Evolutionary conservation across 2,329 filamentous ascomycete genomes (phyloP).

Genomic region (Torrubiella hemipterigena): DNA sequence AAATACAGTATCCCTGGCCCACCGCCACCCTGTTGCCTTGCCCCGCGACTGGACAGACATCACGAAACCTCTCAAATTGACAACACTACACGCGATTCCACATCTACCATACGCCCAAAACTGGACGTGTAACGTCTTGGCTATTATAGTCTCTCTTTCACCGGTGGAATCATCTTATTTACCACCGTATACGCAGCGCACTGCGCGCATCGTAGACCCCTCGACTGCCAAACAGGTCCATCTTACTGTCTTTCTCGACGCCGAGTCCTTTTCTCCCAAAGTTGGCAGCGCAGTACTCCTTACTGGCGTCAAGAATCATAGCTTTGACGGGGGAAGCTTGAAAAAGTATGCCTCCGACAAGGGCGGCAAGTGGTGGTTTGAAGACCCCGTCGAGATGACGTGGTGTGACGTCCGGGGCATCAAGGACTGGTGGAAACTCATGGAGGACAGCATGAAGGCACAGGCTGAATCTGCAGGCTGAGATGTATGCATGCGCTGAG

Average conservation of each 20-base stretch:
- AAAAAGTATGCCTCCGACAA: conserved; percentile 32
- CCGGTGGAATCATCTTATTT: conserved; percentile 35
- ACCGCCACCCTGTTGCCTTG: no score
- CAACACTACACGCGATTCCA: conserved; percentile 34
- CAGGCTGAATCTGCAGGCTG: no score
- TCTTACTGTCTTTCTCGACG: conserved; percentile 42
- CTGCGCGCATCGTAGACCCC: conserved; percentile 36
- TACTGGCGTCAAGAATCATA: conserved; percentile 44
- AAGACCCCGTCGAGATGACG: conserved; percentile 29
- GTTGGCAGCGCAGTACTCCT: conserved; percentile 39
- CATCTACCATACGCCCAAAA: conserved; percentile 44
- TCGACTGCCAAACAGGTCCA: conserved; percentile 40
- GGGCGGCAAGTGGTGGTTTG: conserved; percentile 36
- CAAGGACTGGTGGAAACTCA: conserved; percentile 30
- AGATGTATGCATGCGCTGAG: no score
- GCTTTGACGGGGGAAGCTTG: conserved; percentile 34
- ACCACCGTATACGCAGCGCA: conserved; percentile 38
- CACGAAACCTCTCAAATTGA: conserved; percentile 36
- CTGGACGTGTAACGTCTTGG: conserved; percentile 44
- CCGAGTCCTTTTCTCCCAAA: conserved; percentile 31
- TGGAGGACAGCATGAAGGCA: no score
- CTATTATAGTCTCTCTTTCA: conserved; percentile 34
- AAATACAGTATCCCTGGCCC: no score
- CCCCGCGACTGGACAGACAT: conserved; percentile 28
- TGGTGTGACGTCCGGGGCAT: conserved; percentile 39